phyloP scores from a whole-genome alignment of 441 rosid genomes.

The Croton laevigatus region DNA sequence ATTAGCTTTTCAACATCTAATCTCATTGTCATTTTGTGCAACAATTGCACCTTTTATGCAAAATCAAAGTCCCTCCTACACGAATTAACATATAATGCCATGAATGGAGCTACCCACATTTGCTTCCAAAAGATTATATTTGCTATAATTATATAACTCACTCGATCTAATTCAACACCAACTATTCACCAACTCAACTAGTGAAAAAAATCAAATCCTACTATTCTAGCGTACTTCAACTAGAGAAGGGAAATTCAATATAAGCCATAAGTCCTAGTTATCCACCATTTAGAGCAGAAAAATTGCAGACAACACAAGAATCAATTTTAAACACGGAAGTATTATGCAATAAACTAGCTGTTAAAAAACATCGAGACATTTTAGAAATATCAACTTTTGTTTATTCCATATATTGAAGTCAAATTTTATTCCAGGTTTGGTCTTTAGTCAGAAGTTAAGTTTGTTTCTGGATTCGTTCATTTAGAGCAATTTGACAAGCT shows the following conservation, averaged over 20 bases:
- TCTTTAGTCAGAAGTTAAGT: background rate
- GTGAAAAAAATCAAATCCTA: background rate
- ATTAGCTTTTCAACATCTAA: background rate
- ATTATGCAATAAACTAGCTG: background rate
- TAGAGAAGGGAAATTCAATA: background rate
- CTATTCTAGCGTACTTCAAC: background rate
- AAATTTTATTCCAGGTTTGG: background rate
- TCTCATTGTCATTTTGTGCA: background rate
- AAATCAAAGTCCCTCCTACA: background rate
- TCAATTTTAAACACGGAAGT: background rate
- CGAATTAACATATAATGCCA: background rate
- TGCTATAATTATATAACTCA: background rate
- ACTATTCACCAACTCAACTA: background rate
- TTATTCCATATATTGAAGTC: background rate
- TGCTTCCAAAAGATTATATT: background rate
- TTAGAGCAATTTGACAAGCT: background rate
- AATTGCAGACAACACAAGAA: background rate
- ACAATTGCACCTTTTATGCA: background rate
- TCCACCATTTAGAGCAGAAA: background rate
- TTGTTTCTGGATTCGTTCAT: background rate
- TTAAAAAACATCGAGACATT: background rate
- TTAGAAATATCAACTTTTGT: background rate
- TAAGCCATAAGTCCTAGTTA: background rate
- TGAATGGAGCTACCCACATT: background rate
- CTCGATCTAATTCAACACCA: background rate